Conservation (phyloP, 352 stramenopile species). For the Phytophthora podocarpi region DNA sequence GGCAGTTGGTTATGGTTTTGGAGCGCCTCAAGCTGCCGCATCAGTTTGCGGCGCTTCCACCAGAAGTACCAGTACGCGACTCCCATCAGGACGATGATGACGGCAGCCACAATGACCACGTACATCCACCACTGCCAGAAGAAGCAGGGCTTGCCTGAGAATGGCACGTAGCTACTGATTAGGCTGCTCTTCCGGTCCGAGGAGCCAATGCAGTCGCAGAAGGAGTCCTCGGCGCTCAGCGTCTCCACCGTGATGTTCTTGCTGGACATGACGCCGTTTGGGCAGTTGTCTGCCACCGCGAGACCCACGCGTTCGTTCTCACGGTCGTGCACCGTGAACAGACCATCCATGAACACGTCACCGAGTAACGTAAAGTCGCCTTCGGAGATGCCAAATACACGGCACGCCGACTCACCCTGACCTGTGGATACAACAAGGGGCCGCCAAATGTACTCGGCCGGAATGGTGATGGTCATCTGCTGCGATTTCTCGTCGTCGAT, state of each 20-base stretch:
- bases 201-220: constrained; percentile 71
- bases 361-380: constrained; percentile 75
- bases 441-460: constrained; percentile 84
- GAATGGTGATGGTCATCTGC: constrained; percentile 78
- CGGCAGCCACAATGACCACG: constrained; percentile 62
- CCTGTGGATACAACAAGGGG: constrained; percentile 63
- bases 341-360: constrained; percentile 86
- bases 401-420: constrained; percentile 49
- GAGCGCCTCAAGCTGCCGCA: constrained; percentile 43
- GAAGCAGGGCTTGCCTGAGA: constrained; percentile 76
- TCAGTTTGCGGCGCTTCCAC: constrained; percentile 56
- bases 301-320: constrained; percentile 57
- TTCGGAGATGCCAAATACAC: constrained; percentile 85
- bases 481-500: constrained; percentile 48
- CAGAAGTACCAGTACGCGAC: constrained; percentile 56
- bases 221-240: constrained; percentile 40
- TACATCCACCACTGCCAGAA: constrained; percentile 92
- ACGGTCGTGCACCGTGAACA: constrained; percentile 86
- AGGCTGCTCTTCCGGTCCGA: constrained; percentile 63
- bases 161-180: constrained; percentile 64
- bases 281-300: constrained; percentile 71
- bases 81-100: constrained; percentile 60
- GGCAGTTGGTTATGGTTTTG: constrained; percentile 44
- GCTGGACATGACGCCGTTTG: constrained; percentile 66
- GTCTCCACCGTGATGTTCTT: constrained; percentile 70